phyloP scores from a whole-genome alignment of 352 stramenopile species.

The Phytophthora citrophthora region DNA sequence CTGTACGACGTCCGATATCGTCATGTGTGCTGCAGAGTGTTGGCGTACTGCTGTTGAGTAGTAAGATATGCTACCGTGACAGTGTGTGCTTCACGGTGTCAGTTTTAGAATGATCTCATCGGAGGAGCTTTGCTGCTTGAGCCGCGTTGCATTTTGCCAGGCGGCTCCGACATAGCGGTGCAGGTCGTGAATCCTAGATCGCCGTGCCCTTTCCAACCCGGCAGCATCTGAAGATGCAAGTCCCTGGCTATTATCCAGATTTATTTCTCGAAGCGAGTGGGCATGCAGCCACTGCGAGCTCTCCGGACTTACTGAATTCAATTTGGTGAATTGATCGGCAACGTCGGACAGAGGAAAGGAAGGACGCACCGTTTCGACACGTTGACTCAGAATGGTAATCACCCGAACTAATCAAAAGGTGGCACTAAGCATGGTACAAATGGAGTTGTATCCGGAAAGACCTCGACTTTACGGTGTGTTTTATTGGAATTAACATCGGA shows the following conservation, averaged over 20 bases:
- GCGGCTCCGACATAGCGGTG: conserved; percentile 4
- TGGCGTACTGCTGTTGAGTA: conserved; percentile 1
- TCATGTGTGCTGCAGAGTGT: conserved; percentile 14
- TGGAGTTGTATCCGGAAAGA: not conserved
- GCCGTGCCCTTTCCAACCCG: conserved; percentile 16
- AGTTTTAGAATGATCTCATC: conserved; percentile 24
- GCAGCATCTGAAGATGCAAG: conserved; percentile 24
- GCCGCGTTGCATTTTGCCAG: conserved; percentile 26
- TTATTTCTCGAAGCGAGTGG: conserved; percentile 28
- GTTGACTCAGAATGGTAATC: conserved; percentile 9
- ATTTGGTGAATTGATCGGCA: conserved; percentile 21
- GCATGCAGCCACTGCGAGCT: conserved; percentile 7
- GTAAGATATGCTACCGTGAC: not conserved
- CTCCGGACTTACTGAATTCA: not conserved
- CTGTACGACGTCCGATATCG: conserved; percentile 29
- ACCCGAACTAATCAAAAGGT: conserved; percentile 5
- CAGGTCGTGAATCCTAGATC: not conserved
- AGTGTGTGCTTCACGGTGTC: conserved; percentile 12
- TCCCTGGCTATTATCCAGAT: conserved; percentile 36
- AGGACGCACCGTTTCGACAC: not conserved
- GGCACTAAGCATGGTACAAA: not conserved
- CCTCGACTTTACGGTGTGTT: not conserved
- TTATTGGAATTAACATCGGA: not conserved
- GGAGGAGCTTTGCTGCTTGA: not conserved
- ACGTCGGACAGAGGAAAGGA: conserved; percentile 17